Evolutionary conservation across 331 rosid genomes (phyloP).

Genomic region (Malus hybrid): DNA sequence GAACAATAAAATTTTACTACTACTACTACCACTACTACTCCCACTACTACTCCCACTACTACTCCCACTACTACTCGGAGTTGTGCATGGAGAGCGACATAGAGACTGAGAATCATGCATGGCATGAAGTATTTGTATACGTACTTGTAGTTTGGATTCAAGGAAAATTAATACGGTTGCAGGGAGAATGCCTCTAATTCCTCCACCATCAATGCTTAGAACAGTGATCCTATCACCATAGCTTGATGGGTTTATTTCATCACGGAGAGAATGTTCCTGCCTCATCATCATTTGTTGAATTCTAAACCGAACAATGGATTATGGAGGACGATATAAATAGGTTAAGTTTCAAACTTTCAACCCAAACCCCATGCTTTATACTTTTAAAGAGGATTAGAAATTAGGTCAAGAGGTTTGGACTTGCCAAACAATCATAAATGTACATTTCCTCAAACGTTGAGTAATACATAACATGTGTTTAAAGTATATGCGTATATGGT

Average conservation of each 20-base stretch:
- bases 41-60: no score
- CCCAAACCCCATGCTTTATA: neutral
- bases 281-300: neutral
- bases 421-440: neutral
- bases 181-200: constrained; percentile 13
- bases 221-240: constrained; percentile 11
- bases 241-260: constrained; percentile 7
- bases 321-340: neutral
- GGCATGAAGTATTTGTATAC: neutral
- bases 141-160: constrained; percentile 10
- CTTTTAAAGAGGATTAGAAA: no score
- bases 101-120: neutral
- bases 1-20: neutral
- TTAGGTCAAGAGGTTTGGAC: no score
- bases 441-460: neutral
- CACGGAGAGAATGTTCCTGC: neutral
- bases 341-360: neutral
- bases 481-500: neutral
- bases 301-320: no score
- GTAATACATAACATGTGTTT: neutral
- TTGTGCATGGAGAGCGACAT: neutral
- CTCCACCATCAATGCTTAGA: constrained; percentile 18
- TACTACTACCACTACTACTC: no score
- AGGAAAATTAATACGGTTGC: constrained; percentile 9
- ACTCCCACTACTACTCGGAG: neutral